Evolutionary conservation across 2,329 filamentous ascomycete species (phyloP).

Genomic region (Paraconiothyrium brasiliense): DNA sequence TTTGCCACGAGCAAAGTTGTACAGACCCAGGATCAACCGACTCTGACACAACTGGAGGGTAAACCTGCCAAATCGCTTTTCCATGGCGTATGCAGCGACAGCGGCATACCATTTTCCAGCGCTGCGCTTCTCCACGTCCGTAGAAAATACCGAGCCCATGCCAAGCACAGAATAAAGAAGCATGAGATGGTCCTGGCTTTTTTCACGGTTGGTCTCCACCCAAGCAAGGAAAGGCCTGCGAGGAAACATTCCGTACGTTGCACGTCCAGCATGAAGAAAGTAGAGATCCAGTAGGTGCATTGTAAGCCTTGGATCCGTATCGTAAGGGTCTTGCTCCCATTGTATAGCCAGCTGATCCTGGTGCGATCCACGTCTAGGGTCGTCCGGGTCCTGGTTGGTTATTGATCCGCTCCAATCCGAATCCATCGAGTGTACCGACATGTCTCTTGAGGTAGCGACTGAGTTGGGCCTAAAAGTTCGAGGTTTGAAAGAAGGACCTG

Average conservation of each 20-base stretch:
- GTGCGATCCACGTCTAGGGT: constrained; percentile 40
- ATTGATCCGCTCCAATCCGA: constrained; percentile 46
- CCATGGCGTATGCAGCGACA: constrained; percentile 67
- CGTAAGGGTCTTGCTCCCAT: constrained; percentile 65
- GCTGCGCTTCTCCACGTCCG: constrained; percentile 54
- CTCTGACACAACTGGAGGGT: constrained; percentile 73
- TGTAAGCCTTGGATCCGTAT: constrained; percentile 59
- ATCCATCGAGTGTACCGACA: constrained; percentile 46
- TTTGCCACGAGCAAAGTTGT: constrained; percentile 70
- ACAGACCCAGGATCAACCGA: constrained; percentile 72
- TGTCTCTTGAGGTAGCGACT: constrained; percentile 35
- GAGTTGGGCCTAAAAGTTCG: constrained; percentile 38
- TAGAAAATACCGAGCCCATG: constrained; percentile 65
- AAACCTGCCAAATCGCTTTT: constrained; percentile 61
- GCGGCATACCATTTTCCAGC: constrained; percentile 60
- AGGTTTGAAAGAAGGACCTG: constrained; percentile 36
- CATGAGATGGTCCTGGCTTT: constrained; percentile 65
- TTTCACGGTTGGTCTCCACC: constrained; percentile 59
- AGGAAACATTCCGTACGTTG: constrained; percentile 66
- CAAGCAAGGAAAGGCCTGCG: constrained; percentile 63
- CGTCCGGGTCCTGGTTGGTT: constrained; percentile 40
- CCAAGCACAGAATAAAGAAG: constrained; percentile 69
- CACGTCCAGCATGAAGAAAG: constrained; percentile 65
- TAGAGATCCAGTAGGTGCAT: constrained; percentile 64
- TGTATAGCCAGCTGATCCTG: constrained; percentile 48